Evolutionary conservation across 2,329 filamentous ascomycete species (phyloP).

Genomic region (Penicillium sp.): DNA sequence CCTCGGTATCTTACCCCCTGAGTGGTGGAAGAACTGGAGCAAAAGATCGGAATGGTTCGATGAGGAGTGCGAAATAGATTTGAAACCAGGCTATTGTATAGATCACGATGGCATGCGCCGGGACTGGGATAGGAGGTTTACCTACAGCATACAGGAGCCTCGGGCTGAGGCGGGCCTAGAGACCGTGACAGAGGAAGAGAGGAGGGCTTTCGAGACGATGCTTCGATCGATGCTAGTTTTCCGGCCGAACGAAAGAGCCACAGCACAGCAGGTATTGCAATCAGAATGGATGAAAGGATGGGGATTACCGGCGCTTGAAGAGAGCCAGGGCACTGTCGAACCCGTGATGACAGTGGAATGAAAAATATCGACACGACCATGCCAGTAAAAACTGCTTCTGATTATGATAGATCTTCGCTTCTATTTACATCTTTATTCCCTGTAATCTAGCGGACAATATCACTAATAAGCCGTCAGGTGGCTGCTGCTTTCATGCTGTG

Average conservation of each 20-base stretch:
- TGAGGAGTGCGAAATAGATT: slow-evolving; percentile 21
- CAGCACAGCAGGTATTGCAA: slow-evolving; percentile 24
- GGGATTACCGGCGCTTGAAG: slow-evolving; percentile 21
- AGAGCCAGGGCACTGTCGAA: slow-evolving; percentile 13
- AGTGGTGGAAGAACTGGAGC: slow-evolving; percentile 32
- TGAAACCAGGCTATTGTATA: background rate
- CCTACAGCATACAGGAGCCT: slow-evolving; percentile 10
- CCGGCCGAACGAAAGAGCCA: slow-evolving; percentile 22
- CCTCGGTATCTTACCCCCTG: slow-evolving; percentile 30
- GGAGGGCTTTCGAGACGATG: slow-evolving; percentile 27
- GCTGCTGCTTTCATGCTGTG: background rate
- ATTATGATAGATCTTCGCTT: too few species aligned
- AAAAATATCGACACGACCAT: background rate
- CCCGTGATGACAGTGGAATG: background rate
- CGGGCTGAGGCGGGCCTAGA: slow-evolving; percentile 25
- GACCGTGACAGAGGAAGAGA: slow-evolving; percentile 20
- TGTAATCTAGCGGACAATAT: background rate
- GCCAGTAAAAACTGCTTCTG: background rate
- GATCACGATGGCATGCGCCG: background rate
- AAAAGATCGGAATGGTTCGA: slow-evolving; percentile 22
- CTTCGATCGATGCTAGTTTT: slow-evolving; percentile 29
- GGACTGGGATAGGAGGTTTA: background rate
- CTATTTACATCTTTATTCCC: too few species aligned
- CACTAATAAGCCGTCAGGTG: background rate
- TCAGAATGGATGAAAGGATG: slow-evolving; percentile 32